Percentiles rank a stretch among this genome's conserved stretches.
These are phyloP conservation scores for Maudiozyma humilis DNA, from an alignment of 1,139 yeast species.

Conservation along the genomic window DNA sequence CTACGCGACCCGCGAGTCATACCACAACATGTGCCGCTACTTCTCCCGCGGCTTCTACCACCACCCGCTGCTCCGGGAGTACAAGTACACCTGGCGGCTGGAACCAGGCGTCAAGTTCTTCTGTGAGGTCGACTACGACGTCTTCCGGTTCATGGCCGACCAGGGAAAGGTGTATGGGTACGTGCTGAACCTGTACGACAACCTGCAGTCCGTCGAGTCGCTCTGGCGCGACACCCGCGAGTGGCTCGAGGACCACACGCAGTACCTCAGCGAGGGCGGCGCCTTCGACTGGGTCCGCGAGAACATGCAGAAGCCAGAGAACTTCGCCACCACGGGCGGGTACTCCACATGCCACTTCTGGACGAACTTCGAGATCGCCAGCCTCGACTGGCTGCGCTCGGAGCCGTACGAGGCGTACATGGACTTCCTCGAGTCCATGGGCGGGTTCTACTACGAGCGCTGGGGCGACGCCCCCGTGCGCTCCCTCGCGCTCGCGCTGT, in stretches of 20 bases:
- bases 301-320: conserved; percentile 38
- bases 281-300: conserved; percentile 71
- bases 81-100: conserved; percentile 83
- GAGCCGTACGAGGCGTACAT: conserved; percentile 58
- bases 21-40: conserved; percentile 73
- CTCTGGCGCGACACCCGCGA: conserved; percentile 69
- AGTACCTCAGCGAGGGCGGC: conserved; percentile 57
- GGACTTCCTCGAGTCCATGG: conserved; percentile 53
- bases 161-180: conserved; percentile 73
- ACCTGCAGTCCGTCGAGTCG: conserved; percentile 70
- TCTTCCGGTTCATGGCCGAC: conserved; percentile 67
- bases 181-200: conserved; percentile 65
- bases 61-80: conserved; percentile 54
- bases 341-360: conserved; percentile 89
- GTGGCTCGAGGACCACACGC: conserved; percentile 40
- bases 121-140: conserved; percentile 69
- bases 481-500: conserved; percentile 64
- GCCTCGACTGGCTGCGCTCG: conserved; percentile 65
- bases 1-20: conserved; percentile 66
- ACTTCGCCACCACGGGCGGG: conserved; percentile 33
- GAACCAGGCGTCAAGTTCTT: conserved; percentile 79
- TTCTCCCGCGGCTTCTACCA: conserved; percentile 71
- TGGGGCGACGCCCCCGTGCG: conserved; percentile 99
- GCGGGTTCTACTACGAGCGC: conserved; percentile 81
- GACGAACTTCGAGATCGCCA: conserved; percentile 84